Base-by-base conservation (phyloP, 2,329 filamentous ascomycete species). In the Ilyonectria robusta region DNA sequence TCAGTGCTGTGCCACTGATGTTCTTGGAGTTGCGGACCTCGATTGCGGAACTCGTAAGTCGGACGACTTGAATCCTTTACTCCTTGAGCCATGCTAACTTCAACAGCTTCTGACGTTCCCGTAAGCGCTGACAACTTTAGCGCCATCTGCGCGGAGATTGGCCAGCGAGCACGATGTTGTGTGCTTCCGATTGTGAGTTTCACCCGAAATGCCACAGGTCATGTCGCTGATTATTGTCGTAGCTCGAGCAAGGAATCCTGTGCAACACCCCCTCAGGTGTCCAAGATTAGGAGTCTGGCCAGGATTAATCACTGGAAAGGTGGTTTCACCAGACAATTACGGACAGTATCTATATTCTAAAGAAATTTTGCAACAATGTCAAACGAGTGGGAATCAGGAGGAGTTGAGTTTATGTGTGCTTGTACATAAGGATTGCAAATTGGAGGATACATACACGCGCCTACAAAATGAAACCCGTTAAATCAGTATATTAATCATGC, bases 1-100 rank as follows among this genome's bases (percentile, higher is more conserved):
- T 4, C 84, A 87, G 70, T 92, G 89, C 83, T 92, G 89, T 76
- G 86, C 88, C 15, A 89, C 88, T 26, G 87, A 91, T 70, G 84
- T 91, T 37, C 84, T 91, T 44, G 85, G 87, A 66, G 68, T 90
- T 65, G 87, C 85, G 3, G 81, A 88, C 76, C 81, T 90, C 26
- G 81, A 91, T 81, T 92, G 89, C 77, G 79, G 74, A 19, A 76
- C 80, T 65, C 87, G 88, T 89, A 81, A 72, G 86, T 81, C 15
- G 3, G 4, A 8, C 2, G 1, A 4, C 2, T 1, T 10, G 3
- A 9, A 8, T 0, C 4, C 13, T 1, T 3, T 0, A 17, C 5
- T 42, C 4, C 7, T 42, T 0, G 15, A 17, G 2, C 15, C 8
- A 15, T 53, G 35, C 68, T 76, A 10, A 72, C 67, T 37, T 23